phyloP scores from a whole-genome alignment of 768 basidiomycete genomes.

The Macrolepiota fuliginosa region DNA sequence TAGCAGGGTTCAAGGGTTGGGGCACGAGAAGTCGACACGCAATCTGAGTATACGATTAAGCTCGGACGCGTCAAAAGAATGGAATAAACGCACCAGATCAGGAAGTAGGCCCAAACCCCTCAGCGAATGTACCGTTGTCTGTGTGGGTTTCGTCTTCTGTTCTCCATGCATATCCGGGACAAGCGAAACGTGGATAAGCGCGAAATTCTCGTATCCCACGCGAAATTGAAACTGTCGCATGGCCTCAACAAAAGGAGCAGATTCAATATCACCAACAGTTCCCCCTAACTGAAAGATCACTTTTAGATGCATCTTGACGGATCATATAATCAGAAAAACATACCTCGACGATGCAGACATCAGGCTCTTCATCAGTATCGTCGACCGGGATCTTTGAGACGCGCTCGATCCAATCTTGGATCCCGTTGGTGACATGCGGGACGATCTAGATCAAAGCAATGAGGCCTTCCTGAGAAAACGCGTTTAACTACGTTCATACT shows the following conservation, averaged over 20 bases:
- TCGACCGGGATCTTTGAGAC: conserved; percentile 95
- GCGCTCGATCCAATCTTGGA: conserved; percentile 98
- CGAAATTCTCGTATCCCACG: conserved; percentile 95
- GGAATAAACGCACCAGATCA: conserved; percentile 67
- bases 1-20: conserved; percentile 76
- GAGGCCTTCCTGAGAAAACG: not conserved
- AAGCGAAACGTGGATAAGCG: conserved; percentile 93
- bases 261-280: conserved; percentile 98
- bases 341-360: conserved; percentile 98
- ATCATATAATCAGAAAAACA: not conserved
- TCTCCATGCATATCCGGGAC: conserved; percentile 99
- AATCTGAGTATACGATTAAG: conserved; percentile 50
- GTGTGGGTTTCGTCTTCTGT: conserved; percentile 98
- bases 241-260: conserved; percentile 96
- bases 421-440: conserved; percentile 93
- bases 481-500: conserved; percentile 37
- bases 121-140: conserved; percentile 92
- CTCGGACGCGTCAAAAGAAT: not conserved
- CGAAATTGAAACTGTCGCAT: conserved; percentile 99
- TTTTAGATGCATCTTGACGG: not conserved
- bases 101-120: conserved; percentile 91
- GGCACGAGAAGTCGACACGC: conserved; percentile 86
- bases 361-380: conserved; percentile 88
- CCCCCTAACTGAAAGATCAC: conserved; percentile 78
- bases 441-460: conserved; percentile 59